These are phyloP conservation scores for Fraxinus sp. DNA, from an alignment of 305 asterid genomes.

Conservation along the genomic window DNA sequence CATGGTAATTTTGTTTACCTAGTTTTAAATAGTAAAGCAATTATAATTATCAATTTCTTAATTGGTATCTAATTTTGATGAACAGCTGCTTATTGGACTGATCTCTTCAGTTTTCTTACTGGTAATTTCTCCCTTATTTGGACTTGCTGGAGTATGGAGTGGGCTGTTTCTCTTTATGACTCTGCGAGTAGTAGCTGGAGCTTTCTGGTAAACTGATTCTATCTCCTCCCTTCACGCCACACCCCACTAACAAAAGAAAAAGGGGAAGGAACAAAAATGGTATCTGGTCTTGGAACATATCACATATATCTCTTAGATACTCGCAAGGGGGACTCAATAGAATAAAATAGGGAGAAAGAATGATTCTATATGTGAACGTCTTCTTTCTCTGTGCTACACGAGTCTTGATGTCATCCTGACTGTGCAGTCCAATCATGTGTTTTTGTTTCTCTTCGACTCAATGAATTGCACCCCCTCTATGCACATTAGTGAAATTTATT, in stretches of 20 bases:
- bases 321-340: background rate
- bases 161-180: slow-evolving; percentile 89
- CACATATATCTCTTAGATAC: background rate
- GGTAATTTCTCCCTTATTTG: slow-evolving; percentile 57
- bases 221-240: background rate
- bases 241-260: background rate
- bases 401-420: background rate
- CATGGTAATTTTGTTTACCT: slow-evolving; percentile 50
- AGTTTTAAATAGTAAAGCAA: slow-evolving; percentile 10
- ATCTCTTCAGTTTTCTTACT: slow-evolving; percentile 64
- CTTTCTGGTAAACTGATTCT: slow-evolving; percentile 47
- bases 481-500: background rate
- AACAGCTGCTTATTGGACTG: slow-evolving; percentile 64
- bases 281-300: background rate
- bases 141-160: slow-evolving; percentile 83
- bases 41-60: slow-evolving; percentile 10
- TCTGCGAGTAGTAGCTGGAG: slow-evolving; percentile 79
- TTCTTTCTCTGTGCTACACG: background rate
- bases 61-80: slow-evolving; percentile 19
- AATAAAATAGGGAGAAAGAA: background rate
- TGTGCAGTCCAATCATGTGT: background rate
- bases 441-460: background rate
- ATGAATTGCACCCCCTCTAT: background rate
- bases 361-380: background rate
- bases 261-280: background rate